Evolutionary conservation across 202 grass and related monocot species (phyloP).

Genomic region (Setaria viridis): DNA sequence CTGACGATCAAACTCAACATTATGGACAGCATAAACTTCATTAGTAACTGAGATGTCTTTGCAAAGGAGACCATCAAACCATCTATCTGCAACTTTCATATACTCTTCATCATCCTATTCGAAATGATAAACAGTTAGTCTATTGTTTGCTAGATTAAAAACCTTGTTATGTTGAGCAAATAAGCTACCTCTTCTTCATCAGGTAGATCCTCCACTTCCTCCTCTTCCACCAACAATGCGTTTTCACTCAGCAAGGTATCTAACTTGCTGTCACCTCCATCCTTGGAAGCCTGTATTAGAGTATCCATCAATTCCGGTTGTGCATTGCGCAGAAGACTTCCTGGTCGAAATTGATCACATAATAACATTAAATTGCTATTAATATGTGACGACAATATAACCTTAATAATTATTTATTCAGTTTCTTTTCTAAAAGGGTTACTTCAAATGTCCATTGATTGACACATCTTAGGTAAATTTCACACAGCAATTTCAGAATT

Average conservation of each 20-base stretch:
- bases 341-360: conserved; percentile 56
- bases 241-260: conserved; percentile 54
- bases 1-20: conserved; percentile 93
- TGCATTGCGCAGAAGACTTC: conserved; percentile 81
- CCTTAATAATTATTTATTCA: background rate
- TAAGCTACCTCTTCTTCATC: conserved; percentile 52
- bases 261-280: conserved; percentile 70
- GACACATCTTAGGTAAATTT: background rate
- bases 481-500: background rate
- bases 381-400: background rate
- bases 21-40: conserved; percentile 86
- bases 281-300: conserved; percentile 85
- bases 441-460: background rate
- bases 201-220: conserved; percentile 55
- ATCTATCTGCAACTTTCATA: conserved; percentile 69
- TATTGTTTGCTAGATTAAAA: conserved; percentile 21
- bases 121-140: conserved; percentile 41
- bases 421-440: background rate
- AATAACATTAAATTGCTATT: conserved; percentile 28
- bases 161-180: conserved; percentile 26
- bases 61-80: conserved; percentile 78
- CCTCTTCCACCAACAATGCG: conserved; percentile 45
- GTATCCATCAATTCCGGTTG: conserved; percentile 93
- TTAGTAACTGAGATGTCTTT: conserved; percentile 87
- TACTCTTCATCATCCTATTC: conserved; percentile 65